These are phyloP conservation scores for Aspergillus bombycis DNA, from an alignment of 2,329 filamentous ascomycete species.

Conservation along the genomic window DNA sequence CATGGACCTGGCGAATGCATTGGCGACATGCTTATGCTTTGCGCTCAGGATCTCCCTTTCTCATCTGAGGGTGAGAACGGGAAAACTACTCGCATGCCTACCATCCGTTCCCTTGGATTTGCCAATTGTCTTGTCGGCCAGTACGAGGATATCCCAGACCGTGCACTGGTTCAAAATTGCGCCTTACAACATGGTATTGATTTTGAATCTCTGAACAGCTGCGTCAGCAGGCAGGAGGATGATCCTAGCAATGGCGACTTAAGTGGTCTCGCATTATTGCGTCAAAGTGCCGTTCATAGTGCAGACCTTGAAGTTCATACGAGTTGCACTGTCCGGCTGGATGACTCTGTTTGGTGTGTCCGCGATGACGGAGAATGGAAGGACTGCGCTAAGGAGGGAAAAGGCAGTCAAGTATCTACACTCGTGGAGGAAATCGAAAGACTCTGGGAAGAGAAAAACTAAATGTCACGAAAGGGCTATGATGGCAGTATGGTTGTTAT, in stretches of 20 bases:
- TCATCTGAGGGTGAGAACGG: constrained; percentile 28
- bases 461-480: neutral
- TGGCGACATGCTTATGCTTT: constrained; percentile 93
- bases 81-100: constrained; percentile 54
- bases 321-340: constrained; percentile 78
- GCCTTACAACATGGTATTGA: constrained; percentile 89
- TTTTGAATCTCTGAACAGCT: constrained; percentile 78
- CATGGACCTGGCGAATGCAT: constrained; percentile 90
- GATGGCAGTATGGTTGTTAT: neutral
- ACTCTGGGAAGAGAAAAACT: constrained; percentile 55
- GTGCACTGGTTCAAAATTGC: constrained; percentile 80
- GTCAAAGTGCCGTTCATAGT: constrained; percentile 56
- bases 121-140: constrained; percentile 83
- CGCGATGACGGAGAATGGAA: constrained; percentile 78
- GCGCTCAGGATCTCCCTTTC: constrained; percentile 70
- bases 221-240: constrained; percentile 76
- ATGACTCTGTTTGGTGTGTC: constrained; percentile 81
- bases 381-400: constrained; percentile 71
- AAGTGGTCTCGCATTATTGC: constrained; percentile 49
- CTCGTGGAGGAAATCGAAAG: constrained; percentile 77
- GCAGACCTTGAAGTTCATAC: constrained; percentile 65
- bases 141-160: constrained; percentile 76
- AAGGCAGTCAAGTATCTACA: constrained; percentile 56
- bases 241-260: constrained; percentile 55
- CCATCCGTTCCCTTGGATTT: constrained; percentile 88